These are phyloP conservation scores for Jamesozyma rosinii DNA, from an alignment of 805 yeast genomes.

Conservation along the genomic window DNA sequence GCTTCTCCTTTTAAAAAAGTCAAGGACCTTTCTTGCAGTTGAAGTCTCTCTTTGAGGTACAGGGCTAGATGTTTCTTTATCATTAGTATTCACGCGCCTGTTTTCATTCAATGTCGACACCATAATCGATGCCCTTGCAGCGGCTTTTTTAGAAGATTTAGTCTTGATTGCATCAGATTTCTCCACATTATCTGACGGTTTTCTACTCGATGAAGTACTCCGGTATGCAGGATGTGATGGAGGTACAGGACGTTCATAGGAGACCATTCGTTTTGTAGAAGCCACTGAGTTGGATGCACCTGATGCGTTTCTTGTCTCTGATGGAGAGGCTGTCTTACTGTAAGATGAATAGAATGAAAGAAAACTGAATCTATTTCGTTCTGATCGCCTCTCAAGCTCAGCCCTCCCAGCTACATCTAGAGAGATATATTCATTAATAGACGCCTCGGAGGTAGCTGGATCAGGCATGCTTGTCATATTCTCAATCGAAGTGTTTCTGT, in stretches of 20 bases:
- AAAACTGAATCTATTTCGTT: constrained; percentile 12
- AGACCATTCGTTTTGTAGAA: background rate
- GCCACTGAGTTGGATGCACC: background rate
- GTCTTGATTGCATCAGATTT: background rate
- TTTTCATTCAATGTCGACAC: constrained; percentile 2
- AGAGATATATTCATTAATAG: constrained; percentile 1
- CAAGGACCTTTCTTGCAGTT: constrained; percentile 70
- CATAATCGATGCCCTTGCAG: constrained; percentile 8
- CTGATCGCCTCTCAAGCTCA: constrained; percentile 1
- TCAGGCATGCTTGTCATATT: background rate
- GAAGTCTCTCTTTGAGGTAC: constrained; percentile 27
- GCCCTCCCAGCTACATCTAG: background rate
- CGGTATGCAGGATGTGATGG: background rate
- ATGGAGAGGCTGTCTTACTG: background rate
- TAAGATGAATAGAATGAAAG: constrained; percentile 9
- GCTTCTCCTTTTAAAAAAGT: constrained; percentile 65
- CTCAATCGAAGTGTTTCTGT: background rate
- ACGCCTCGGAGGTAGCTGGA: background rate
- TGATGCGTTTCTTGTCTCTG: background rate
- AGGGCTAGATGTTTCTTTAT: background rate
- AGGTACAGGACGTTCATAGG: background rate
- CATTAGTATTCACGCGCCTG: background rate
- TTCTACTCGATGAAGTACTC: constrained; percentile 1
- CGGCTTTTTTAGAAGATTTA: background rate
- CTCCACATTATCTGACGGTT: background rate